Percentiles rank a stretch among this genome's conserved stretches.
phyloP scores from a whole-genome alignment of 2,329 filamentous ascomycete species.

The Dactylella cylindrospora region DNA sequence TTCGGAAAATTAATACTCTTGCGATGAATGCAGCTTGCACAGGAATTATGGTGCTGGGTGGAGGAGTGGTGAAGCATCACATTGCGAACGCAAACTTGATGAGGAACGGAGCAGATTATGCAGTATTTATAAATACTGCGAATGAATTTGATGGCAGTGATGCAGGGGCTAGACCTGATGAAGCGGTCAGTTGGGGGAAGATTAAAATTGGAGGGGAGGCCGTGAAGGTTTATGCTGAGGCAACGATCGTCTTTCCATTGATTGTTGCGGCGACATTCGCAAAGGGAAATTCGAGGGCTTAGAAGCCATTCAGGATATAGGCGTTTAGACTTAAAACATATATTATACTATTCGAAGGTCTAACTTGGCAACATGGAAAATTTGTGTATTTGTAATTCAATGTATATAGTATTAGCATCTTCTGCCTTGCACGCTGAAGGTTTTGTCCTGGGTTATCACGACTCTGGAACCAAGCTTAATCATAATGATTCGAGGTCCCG shows the following conservation, averaged over 20 bases:
- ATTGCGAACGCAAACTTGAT: constrained; percentile 97
- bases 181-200: constrained; percentile 98
- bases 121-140: constrained; percentile 95
- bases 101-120: constrained; percentile 94
- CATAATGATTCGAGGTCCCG: no score
- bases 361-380: no score
- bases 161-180: constrained; percentile 89
- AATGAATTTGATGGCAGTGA: constrained; percentile 98
- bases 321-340: no score
- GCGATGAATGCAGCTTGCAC: constrained; percentile 82
- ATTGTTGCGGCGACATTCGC: constrained; percentile 69
- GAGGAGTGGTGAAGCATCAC: constrained; percentile 95
- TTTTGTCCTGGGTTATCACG: no score
- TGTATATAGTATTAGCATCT: no score
- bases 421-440: no score
- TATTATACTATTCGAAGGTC: no score
- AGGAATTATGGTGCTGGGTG: constrained; percentile 93
- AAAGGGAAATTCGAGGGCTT: no score
- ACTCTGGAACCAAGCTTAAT: no score
- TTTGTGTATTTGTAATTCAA: no score
- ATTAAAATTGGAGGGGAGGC: constrained; percentile 78
- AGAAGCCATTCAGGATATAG: no score
- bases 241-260: constrained; percentile 67
- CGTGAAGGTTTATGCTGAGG: constrained; percentile 78
- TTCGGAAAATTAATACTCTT: constrained; percentile 88